Evolutionary conservation across 768 basidiomycete genomes (phyloP).

Genomic region (Russula foetens): DNA sequence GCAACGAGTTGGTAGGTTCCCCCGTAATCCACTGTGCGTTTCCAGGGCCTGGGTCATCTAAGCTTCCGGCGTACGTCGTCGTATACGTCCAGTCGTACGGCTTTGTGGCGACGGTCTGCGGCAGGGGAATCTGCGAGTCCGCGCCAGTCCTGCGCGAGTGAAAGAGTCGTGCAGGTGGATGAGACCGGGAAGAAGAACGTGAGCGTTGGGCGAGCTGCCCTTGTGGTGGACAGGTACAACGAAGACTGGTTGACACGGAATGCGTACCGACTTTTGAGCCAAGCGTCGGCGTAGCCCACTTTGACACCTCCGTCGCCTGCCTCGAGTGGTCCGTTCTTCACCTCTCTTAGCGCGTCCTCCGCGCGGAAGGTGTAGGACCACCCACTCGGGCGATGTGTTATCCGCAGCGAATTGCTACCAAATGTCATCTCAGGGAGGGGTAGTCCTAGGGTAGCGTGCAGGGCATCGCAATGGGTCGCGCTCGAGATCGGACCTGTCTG

Average conservation of each 20-base stretch:
- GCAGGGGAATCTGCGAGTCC: slow-evolving; percentile 54
- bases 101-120: slow-evolving; percentile 66
- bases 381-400: slow-evolving; percentile 57
- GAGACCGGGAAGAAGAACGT: too few species aligned
- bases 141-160: slow-evolving; percentile 56
- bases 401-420: slow-evolving; percentile 66
- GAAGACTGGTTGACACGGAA: not conserved
- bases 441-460: slow-evolving; percentile 58
- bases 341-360: slow-evolving; percentile 55
- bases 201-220: too few species aligned
- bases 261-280: slow-evolving; percentile 80
- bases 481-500: slow-evolving; percentile 75
- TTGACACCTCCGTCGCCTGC: slow-evolving; percentile 88
- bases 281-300: slow-evolving; percentile 91
- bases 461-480: slow-evolving; percentile 61
- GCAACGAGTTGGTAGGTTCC: slow-evolving; percentile 45
- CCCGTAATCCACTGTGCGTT: slow-evolving; percentile 42
- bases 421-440: slow-evolving; percentile 97
- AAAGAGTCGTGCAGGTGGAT: not conserved
- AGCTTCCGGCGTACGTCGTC: slow-evolving; percentile 71
- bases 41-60: slow-evolving; percentile 17
- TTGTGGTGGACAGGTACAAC: too few species aligned
- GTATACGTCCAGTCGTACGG: slow-evolving; percentile 99
- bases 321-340: slow-evolving; percentile 67
- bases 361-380: slow-evolving; percentile 64